Evolutionary conservation across 2,329 filamentous ascomycete genomes (phyloP).

Genomic region (Hyphodiscus sp.): DNA sequence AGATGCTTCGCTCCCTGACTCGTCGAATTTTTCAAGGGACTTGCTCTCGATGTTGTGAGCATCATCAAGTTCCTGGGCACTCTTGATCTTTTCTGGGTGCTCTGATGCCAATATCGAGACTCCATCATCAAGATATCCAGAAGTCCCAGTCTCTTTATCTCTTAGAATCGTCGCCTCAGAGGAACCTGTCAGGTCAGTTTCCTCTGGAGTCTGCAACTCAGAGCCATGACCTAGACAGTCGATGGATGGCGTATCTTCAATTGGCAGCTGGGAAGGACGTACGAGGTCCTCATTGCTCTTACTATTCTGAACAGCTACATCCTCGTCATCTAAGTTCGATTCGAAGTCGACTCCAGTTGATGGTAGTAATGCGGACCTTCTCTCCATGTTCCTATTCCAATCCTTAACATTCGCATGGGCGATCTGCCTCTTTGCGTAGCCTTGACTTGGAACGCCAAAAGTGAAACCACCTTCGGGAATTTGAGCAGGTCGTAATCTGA

Average conservation of each 20-base stretch:
- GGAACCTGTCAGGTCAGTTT: neutral
- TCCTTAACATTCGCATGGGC: neutral
- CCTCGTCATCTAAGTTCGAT: neutral
- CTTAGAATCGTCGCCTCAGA: neutral
- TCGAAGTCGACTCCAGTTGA: neutral
- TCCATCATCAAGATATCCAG: neutral
- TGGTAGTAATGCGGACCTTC: neutral
- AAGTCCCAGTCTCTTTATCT: neutral
- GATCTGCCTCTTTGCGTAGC: neutral
- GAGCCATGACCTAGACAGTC: neutral
- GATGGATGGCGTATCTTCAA: neutral
- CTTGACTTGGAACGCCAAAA: neutral
- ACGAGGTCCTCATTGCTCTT: neutral
- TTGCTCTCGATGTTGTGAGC: neutral
- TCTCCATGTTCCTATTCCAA: neutral
- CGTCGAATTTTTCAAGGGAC: neutral
- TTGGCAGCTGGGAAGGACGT: neutral
- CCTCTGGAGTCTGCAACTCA: neutral
- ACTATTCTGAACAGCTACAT: neutral
- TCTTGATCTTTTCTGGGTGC: neutral
- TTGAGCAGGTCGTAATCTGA: neutral
- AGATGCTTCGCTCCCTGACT: neutral
- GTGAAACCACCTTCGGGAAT: neutral
- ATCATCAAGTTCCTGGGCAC: neutral
- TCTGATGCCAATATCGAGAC: neutral